Conservation (phyloP, 495 filamentous ascomycete genomes). For the Aspergillus wentii region DNA sequence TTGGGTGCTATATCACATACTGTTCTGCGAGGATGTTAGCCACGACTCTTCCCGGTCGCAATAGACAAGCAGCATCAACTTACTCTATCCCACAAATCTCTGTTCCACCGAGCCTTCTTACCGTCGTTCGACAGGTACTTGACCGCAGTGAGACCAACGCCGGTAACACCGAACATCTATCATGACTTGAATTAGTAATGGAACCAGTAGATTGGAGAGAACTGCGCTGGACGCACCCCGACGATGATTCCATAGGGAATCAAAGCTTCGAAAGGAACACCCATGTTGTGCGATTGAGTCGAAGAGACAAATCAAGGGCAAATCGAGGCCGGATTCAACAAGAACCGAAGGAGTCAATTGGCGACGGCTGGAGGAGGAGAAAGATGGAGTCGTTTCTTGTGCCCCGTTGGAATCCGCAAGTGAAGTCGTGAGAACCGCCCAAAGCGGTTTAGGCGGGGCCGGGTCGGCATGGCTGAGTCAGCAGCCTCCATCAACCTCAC, state of each 20-base stretch:
- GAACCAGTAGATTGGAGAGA: too few species aligned
- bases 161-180: slow-evolving; percentile 89
- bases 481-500: slow-evolving; percentile 38
- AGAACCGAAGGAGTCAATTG: slow-evolving; percentile 2
- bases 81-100: slow-evolving; percentile 93
- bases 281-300: slow-evolving; percentile 55
- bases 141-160: slow-evolving; percentile 67
- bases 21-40: slow-evolving; percentile 62
- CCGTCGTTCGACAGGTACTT: slow-evolving; percentile 80
- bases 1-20: slow-evolving; percentile 43
- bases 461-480: slow-evolving; percentile 33
- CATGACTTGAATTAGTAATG: too few species aligned
- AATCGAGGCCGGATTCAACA: neutral
- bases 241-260: slow-evolving; percentile 91
- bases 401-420: slow-evolving; percentile 8
- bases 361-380: slow-evolving; percentile 10
- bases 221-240: slow-evolving; percentile 53
- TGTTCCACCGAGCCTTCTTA: slow-evolving; percentile 75
- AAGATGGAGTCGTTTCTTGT: slow-evolving; percentile 16
- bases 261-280: slow-evolving; percentile 92
- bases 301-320: neutral
- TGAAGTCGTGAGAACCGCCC: slow-evolving; percentile 24
- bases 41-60: slow-evolving; percentile 18
- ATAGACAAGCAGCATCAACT: slow-evolving; percentile 35
- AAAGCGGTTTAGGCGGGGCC: slow-evolving; percentile 32